phyloP scores from a whole-genome alignment of 2,329 filamentous ascomycete genomes.

The Claviceps capensis region DNA sequence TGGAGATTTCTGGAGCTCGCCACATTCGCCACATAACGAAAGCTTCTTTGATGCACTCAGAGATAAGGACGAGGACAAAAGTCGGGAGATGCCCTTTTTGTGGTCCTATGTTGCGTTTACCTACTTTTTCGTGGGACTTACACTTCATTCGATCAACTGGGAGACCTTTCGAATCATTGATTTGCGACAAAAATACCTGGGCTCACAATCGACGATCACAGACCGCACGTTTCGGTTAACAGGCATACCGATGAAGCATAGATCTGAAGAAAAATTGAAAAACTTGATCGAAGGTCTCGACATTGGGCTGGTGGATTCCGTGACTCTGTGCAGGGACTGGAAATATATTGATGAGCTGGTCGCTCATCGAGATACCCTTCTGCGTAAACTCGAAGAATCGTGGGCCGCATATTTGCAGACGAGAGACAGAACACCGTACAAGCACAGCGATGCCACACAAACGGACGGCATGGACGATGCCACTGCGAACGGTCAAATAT shows the following conservation, averaged over 20 bases:
- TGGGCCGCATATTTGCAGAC: constrained; percentile 54
- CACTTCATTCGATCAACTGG: constrained; percentile 67
- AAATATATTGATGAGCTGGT: constrained; percentile 64
- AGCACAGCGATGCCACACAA: constrained; percentile 6
- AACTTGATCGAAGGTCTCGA: constrained; percentile 74
- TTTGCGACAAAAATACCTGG: constrained; percentile 79
- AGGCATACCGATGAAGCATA: constrained; percentile 67
- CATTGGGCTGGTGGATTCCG: constrained; percentile 80
- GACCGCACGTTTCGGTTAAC: constrained; percentile 87
- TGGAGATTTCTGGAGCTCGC: neutral
- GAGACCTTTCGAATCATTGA: constrained; percentile 79
- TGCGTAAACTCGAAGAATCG: constrained; percentile 66
- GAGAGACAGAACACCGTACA: constrained; percentile 10
- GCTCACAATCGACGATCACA: constrained; percentile 87
- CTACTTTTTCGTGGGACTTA: constrained; percentile 76
- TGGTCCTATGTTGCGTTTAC: constrained; percentile 95
- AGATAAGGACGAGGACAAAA: constrained; percentile 20
- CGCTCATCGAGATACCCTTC: constrained; percentile 45
- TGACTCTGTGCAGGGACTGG: constrained; percentile 83
- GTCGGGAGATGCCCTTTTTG: constrained; percentile 40
- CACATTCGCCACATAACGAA: constrained; percentile 4
- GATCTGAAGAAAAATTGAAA: constrained; percentile 72
- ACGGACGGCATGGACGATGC: constrained; percentile 3
- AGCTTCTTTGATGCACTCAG: constrained; percentile 11
- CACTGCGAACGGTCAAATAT: constrained; percentile 13